Evolutionary conservation across 1,284 basidiomycete species (phyloP).

Genomic region (Hypsizygus ulmarius): DNA sequence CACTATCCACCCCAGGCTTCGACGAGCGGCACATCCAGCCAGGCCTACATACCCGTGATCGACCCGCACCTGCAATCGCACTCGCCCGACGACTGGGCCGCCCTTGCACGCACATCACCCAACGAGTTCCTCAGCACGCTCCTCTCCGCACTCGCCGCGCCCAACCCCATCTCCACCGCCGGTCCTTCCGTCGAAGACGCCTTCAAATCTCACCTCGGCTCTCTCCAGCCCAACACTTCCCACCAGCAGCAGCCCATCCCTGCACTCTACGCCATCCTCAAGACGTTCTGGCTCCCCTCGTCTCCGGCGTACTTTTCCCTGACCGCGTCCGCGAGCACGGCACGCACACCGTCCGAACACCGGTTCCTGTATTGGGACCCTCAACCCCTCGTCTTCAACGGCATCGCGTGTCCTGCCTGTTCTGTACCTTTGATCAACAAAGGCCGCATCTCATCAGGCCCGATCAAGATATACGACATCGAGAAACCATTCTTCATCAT

Average conservation of each 20-base stretch:
- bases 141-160: slow-evolving; percentile 51
- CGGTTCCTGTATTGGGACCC: slow-evolving; percentile 80
- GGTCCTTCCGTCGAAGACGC: slow-evolving; percentile 67
- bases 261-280: slow-evolving; percentile 65
- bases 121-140: slow-evolving; percentile 54
- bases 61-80: slow-evolving; percentile 51
- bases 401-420: slow-evolving; percentile 66
- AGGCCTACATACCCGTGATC: slow-evolving; percentile 36
- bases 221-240: slow-evolving; percentile 45
- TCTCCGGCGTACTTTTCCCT: slow-evolving; percentile 72
- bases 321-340: slow-evolving; percentile 64
- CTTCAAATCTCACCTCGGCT: slow-evolving; percentile 66
- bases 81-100: slow-evolving; percentile 62
- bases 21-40: too few relatives aligned
- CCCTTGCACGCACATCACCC: slow-evolving; percentile 50
- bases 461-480: slow-evolving; percentile 72
- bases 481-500: slow-evolving; percentile 76
- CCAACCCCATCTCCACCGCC: slow-evolving; percentile 53
- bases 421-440: slow-evolving; percentile 53
- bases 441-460: slow-evolving; percentile 67
- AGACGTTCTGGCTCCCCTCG: slow-evolving; percentile 76
- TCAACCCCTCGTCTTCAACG: slow-evolving; percentile 71
- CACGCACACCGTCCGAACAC: slow-evolving; percentile 64
- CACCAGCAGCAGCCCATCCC: slow-evolving; percentile 55
- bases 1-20: too few relatives aligned